Base-by-base conservation (phyloP, 306 rosid genomes). In the Aeschynomene evenia region DNA sequence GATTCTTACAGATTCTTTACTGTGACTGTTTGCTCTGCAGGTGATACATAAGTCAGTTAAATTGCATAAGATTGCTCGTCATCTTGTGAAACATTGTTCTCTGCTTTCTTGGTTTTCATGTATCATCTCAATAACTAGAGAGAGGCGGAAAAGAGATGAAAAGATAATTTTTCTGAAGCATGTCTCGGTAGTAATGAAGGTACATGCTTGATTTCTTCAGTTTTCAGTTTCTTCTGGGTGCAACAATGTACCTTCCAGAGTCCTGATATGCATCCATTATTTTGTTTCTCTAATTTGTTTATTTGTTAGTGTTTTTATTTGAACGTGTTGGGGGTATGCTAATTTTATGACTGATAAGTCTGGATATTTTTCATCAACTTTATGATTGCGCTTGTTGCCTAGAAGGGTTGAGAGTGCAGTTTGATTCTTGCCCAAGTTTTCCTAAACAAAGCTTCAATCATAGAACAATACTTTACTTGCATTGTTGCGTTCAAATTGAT, bases 41-140 rank as follows among this genome's bases (percentile, higher is more conserved):
- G 80, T 88, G 63, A 87, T 90, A 89, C 87, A 81, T 82, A 90
- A 88, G 74, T 80, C 92, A n/a, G 70, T 88, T 49, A 88, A 82
- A 73, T 79, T 82, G 74, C 85, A 68, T 34, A 85, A 85, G 86
- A 77, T 81, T 82, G 83, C 88, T 51, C 80, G 82, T 45, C 83
- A 90, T 83, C 80, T 94, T 15, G 89, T 86, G 76, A 85, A 90
- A 67, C 83, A 68, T 2, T 84, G 88, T 76, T 92, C 96, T 74
- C 78, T 90, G 15, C 82, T 90, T 79, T 74, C 91, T 13, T 94
- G 97, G 97, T 81, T 88, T 70, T 94, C 97, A 0, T 84, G 92
- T 77, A 49, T 90, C 45, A 62, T 90, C 63, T 85, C 88, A 24
- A 59, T 77, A 29, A 50, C 74, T 33, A 24, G 76, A 59, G 72